Evolutionary conservation across 2,329 filamentous ascomycete species (phyloP).

Genomic region (Sporothrix brasiliensis): DNA sequence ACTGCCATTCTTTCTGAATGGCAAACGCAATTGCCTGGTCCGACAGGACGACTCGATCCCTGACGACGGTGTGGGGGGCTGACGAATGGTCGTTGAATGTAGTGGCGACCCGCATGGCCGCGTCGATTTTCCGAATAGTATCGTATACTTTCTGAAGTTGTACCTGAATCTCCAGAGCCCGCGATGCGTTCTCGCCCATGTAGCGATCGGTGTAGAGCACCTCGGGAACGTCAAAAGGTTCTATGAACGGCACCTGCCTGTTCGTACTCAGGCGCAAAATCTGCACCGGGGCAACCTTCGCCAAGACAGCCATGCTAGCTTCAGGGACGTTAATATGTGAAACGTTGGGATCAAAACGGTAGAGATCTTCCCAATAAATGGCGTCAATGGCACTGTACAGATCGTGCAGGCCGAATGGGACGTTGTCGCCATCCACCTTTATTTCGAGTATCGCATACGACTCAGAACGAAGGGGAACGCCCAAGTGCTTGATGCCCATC

Average conservation of each 20-base stretch:
- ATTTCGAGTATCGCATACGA: constrained; percentile 37
- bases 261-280: constrained; percentile 36
- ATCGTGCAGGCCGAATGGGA: constrained; percentile 64
- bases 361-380: constrained; percentile 40
- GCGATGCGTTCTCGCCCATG: constrained; percentile 34
- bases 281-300: constrained; percentile 32
- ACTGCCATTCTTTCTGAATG: constrained; percentile 36
- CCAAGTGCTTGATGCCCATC: background rate
- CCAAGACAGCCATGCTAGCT: constrained; percentile 30
- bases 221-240: constrained; percentile 38
- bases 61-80: constrained; percentile 15
- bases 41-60: constrained; percentile 34
- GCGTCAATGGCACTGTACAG: constrained; percentile 45
- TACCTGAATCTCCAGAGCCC: constrained; percentile 35
- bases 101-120: constrained; percentile 21
- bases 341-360: background rate
- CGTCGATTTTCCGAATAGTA: constrained; percentile 32
- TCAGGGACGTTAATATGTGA: background rate
- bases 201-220: constrained; percentile 39
- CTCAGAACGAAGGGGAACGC: background rate
- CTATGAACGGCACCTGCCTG: background rate
- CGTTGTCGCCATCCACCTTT: constrained; percentile 70
- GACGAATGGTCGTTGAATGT: constrained; percentile 23
- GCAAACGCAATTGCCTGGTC: constrained; percentile 35
- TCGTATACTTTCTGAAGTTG: constrained; percentile 33